phyloP scores from a whole-genome alignment of 345 rosid species.

The Ceriops zippeliana region DNA sequence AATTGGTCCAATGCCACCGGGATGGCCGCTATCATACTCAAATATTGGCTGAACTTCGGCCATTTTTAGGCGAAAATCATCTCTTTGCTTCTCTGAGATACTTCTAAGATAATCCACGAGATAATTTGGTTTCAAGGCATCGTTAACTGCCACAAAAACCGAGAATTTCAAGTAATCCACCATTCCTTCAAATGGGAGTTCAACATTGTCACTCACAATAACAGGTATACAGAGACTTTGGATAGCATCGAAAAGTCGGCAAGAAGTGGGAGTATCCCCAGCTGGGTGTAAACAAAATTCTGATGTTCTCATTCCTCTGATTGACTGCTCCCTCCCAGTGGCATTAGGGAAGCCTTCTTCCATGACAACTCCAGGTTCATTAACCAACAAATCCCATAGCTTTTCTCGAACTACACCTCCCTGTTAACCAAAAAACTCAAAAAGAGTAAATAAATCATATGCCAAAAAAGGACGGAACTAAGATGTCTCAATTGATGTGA shows the following conservation, averaged over 20 bases:
- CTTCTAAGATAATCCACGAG: slow-evolving; percentile 55
- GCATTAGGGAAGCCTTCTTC: slow-evolving; percentile 99
- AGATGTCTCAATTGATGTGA: neutral
- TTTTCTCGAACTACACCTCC: slow-evolving; percentile 84
- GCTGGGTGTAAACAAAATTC: slow-evolving; percentile 97
- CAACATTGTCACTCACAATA: slow-evolving; percentile 76
- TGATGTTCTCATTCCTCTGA: slow-evolving; percentile 81
- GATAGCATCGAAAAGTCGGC: slow-evolving; percentile 92
- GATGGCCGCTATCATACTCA: slow-evolving; percentile 58
- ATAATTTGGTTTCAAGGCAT: slow-evolving; percentile 77
- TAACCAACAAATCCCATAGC: slow-evolving; percentile 75
- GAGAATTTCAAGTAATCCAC: slow-evolving; percentile 72
- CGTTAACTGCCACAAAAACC: slow-evolving; percentile 59
- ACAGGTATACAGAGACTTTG: slow-evolving; percentile 95
- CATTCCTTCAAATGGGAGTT: slow-evolving; percentile 90
- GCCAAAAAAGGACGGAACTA: neutral
- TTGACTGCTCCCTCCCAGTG: slow-evolving; percentile 85
- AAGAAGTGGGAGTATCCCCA: slow-evolving; percentile 95
- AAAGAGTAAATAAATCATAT: neutral
- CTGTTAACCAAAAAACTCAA: slow-evolving; percentile 29
- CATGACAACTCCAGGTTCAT: slow-evolving; percentile 53
- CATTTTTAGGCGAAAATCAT: slow-evolving; percentile 51
- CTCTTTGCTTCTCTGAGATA: slow-evolving; percentile 48
- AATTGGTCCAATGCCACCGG: slow-evolving; percentile 66
- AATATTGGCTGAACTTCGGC: slow-evolving; percentile 57